Conservation (phyloP, 148 eudicot genomes). For the Dianthus caryophyllus region DNA sequence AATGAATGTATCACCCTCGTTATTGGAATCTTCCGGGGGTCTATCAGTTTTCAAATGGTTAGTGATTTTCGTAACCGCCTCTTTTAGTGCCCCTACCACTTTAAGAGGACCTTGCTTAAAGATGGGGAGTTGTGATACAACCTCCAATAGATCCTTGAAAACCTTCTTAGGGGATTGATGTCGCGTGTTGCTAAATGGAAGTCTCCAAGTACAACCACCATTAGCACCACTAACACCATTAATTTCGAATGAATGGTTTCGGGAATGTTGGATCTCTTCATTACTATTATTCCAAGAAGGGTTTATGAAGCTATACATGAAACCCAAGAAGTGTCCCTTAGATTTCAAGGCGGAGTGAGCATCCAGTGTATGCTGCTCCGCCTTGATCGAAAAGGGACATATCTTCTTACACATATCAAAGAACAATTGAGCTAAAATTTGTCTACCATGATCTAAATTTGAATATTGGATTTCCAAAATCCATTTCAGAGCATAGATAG, state of each 20-base stretch:
- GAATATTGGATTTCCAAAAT: slow-evolving; percentile 15
- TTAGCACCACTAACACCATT: background rate
- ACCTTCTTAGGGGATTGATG: slow-evolving; percentile 9
- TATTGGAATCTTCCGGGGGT: background rate
- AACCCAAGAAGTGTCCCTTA: slow-evolving; percentile 38
- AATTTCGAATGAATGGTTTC: no score
- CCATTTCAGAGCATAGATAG: slow-evolving; percentile 29
- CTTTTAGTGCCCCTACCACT: slow-evolving; percentile 7
- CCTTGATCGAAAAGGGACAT: slow-evolving; percentile 30
- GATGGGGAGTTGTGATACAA: background rate
- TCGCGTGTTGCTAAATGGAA: slow-evolving; percentile 5
- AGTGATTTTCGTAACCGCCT: no score
- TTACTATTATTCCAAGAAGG: slow-evolving; percentile 22
- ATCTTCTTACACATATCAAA: slow-evolving; percentile 28
- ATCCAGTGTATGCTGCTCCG: slow-evolving; percentile 15
- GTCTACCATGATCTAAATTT: slow-evolving; percentile 2
- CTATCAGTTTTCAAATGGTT: background rate
- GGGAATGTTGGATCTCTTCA: no score
- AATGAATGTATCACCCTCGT: background rate
- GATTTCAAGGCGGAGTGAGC: slow-evolving; percentile 4
- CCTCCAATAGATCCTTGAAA: slow-evolving; percentile 9
- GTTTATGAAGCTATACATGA: slow-evolving; percentile 38
- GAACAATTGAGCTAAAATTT: slow-evolving; percentile 26
- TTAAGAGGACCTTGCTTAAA: slow-evolving; percentile 9
- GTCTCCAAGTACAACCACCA: background rate